Evolutionary conservation across 305 asterid species (phyloP).

Genomic region (Withania somnifera): DNA sequence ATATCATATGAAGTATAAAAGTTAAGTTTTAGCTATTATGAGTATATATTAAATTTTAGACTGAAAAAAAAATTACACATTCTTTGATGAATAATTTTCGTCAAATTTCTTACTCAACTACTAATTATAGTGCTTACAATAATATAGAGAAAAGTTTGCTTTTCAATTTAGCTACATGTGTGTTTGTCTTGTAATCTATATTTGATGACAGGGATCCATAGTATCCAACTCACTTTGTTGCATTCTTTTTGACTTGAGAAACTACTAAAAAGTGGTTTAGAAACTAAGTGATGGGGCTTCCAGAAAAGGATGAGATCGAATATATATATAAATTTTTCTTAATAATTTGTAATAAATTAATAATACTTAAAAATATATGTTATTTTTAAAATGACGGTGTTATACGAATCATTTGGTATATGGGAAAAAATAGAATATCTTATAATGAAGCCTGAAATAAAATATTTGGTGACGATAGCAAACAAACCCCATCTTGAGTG

Average conservation of each 20-base stretch:
- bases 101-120: too few species aligned
- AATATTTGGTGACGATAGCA: too few species aligned
- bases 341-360: not conserved
- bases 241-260: not conserved
- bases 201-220: slow-evolving; percentile 2
- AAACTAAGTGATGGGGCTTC: not conserved
- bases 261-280: not conserved
- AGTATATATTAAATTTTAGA: too few species aligned
- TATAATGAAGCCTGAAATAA: too few species aligned
- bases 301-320: not conserved
- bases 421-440: too few species aligned
- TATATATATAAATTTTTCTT: too few species aligned
- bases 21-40: too few species aligned
- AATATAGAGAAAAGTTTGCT: not conserved
- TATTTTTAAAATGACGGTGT: not conserved
- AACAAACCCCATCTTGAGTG: too few species aligned
- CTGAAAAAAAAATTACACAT: too few species aligned
- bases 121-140: not conserved
- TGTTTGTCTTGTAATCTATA: not conserved
- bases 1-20: too few species aligned
- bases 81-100: too few species aligned
- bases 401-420: too few species aligned
- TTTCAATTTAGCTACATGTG: not conserved
- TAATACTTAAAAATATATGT: not conserved
- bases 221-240: not conserved